Percentiles rank a stretch among this genome's conserved stretches.
Conservation (phyloP, 345 rosid genomes). For the Citrus trifoliata region DNA sequence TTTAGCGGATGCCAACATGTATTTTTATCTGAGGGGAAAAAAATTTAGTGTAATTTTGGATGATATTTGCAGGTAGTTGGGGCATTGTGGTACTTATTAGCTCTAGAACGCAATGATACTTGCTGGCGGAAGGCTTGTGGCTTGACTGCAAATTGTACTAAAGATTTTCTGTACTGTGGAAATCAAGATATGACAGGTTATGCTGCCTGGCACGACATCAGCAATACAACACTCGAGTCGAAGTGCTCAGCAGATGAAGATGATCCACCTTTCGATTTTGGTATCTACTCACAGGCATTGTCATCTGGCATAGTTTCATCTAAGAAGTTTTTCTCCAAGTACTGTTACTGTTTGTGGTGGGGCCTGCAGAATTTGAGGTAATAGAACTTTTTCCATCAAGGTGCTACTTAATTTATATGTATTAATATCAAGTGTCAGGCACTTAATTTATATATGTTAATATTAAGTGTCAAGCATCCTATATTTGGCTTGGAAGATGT, state of each 20-base stretch:
- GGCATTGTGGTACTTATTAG: constrained; percentile 89
- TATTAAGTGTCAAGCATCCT: neutral
- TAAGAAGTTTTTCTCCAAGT: constrained; percentile 68
- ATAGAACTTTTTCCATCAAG: neutral
- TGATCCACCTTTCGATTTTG: constrained; percentile 60
- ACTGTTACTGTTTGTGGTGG: constrained; percentile 95
- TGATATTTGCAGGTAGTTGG: constrained; percentile 69
- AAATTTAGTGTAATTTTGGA: neutral
- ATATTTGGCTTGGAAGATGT: neutral
- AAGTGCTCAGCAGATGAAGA: constrained; percentile 38
- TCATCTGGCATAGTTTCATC: constrained; percentile 76
- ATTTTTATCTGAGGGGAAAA: neutral
- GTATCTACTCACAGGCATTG: constrained; percentile 66
- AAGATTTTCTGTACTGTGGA: constrained; percentile 70
- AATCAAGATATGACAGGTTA: constrained; percentile 47
- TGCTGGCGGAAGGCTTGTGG: constrained; percentile 71
- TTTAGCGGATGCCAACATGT: neutral
- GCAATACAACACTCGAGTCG: constrained; percentile 23
- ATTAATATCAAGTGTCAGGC: neutral
- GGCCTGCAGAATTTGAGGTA: constrained; percentile 99
- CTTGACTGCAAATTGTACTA: constrained; percentile 26
- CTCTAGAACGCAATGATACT: constrained; percentile 73
- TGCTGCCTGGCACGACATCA: constrained; percentile 41
- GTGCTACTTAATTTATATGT: neutral
- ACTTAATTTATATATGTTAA: neutral